Percentiles rank a stretch among this genome's conserved stretches.
Conservation (phyloP, 2,329 filamentous ascomycete genomes). For the Furcasterigmium furcatum region DNA sequence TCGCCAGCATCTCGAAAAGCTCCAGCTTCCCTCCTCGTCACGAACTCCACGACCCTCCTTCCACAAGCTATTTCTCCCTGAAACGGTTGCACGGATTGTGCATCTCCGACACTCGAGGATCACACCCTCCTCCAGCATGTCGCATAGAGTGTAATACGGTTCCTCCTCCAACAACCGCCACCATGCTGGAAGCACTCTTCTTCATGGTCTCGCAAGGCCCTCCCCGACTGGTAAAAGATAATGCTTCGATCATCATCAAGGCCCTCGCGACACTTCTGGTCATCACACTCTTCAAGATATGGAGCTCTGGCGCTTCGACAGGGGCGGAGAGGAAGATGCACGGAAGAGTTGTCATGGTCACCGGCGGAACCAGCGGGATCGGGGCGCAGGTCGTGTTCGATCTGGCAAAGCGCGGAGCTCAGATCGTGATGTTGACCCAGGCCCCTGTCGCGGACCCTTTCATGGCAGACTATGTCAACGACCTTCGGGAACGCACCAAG, state of each 20-base stretch:
- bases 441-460: slow-evolving; percentile 81
- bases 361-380: slow-evolving; percentile 91
- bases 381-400: slow-evolving; percentile 73
- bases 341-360: slow-evolving; percentile 90
- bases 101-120: too few relatives aligned
- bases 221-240: slow-evolving; percentile 43
- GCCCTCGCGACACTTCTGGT: slow-evolving; percentile 28
- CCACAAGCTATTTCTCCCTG: too few relatives aligned
- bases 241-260: slow-evolving; percentile 40
- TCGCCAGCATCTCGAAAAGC: too few relatives aligned
- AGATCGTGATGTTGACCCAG: slow-evolving; percentile 86
- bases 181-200: slow-evolving; percentile 51
- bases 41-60: too few relatives aligned
- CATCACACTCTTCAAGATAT: slow-evolving; percentile 61
- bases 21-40: too few relatives aligned
- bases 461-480: slow-evolving; percentile 87
- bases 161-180: slow-evolving; percentile 17
- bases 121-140: background rate
- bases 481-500: slow-evolving; percentile 70
- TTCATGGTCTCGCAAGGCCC: slow-evolving; percentile 43
- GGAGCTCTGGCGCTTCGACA: slow-evolving; percentile 73
- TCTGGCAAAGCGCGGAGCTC: slow-evolving; percentile 79
- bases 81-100: too few relatives aligned
- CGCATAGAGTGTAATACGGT: background rate
- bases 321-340: slow-evolving; percentile 80